Evolutionary conservation across 352 stramenopile genomes (phyloP).

Genomic region (Phytophthora litchii): DNA sequence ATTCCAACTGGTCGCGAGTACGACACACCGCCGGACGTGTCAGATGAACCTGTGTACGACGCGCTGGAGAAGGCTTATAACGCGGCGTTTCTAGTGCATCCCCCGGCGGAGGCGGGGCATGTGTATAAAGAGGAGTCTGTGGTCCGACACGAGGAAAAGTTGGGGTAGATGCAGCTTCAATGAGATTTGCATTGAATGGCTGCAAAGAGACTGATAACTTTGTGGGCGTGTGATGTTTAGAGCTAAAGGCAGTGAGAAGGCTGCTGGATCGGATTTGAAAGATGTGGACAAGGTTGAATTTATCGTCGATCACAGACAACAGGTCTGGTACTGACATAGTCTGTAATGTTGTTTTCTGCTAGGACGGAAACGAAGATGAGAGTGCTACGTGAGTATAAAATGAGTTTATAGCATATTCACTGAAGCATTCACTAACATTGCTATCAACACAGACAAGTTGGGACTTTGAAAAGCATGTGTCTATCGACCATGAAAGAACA

Average conservation of each 20-base stretch:
- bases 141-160: slow-evolving; percentile 5
- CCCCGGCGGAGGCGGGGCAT: slow-evolving; percentile 6
- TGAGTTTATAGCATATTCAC: slow-evolving; percentile 6
- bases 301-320: not conserved
- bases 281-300: slow-evolving; percentile 14
- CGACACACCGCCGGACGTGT: slow-evolving; percentile 44
- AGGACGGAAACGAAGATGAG: slow-evolving; percentile 12
- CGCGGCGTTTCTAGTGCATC: slow-evolving; percentile 45
- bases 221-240: slow-evolving; percentile 11
- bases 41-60: slow-evolving; percentile 48
- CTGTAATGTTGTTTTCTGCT: slow-evolving; percentile 1
- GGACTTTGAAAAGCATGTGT: slow-evolving; percentile 39
- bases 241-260: not conserved
- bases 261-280: not conserved
- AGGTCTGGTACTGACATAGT: not conserved
- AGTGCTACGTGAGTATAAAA: slow-evolving; percentile 12
- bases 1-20: slow-evolving; percentile 68
- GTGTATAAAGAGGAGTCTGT: slow-evolving; percentile 1
- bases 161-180: slow-evolving; percentile 22
- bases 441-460: slow-evolving; percentile 27
- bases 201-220: slow-evolving; percentile 9
- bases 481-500: slow-evolving; percentile 29
- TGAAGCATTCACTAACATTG: not conserved
- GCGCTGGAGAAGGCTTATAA: slow-evolving; percentile 71
- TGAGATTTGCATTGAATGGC: slow-evolving; percentile 4